Percentiles rank a stretch among this genome's conserved stretches.
phyloP scores from a whole-genome alignment of 352 stramenopile species.

The Aphanomyces euteiches region DNA sequence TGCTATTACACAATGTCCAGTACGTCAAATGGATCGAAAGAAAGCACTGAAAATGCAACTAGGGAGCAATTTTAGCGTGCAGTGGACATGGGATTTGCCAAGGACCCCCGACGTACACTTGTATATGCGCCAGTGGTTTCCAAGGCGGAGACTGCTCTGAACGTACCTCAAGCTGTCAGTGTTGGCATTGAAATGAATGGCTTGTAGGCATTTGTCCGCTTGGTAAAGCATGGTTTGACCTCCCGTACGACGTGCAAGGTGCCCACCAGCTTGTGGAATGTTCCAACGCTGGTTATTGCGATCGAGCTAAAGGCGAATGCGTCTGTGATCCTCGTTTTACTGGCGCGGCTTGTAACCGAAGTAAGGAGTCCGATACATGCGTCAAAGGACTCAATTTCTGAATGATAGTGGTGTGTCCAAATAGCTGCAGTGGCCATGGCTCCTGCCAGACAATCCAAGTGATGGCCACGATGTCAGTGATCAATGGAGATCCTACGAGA shows the following conservation, averaged over 20 bases:
- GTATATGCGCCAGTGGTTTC: constrained; percentile 74
- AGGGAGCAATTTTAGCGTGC: constrained; percentile 53
- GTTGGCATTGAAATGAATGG: background rate
- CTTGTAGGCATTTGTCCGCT: constrained; percentile 45
- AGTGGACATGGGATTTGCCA: constrained; percentile 69
- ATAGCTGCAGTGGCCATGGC: constrained; percentile 76
- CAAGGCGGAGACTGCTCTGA: constrained; percentile 68
- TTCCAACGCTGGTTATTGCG: constrained; percentile 65
- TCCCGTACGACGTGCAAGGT: constrained; percentile 43
- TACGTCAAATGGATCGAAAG: background rate
- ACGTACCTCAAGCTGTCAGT: constrained; percentile 25
- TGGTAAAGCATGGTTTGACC: constrained; percentile 67
- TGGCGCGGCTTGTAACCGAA: constrained; percentile 63
- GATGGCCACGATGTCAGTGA: constrained; percentile 46
- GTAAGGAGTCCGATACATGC: constrained; percentile 31
- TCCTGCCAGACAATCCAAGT: constrained; percentile 80
- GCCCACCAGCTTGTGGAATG: constrained; percentile 63
- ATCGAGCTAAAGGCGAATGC: constrained; percentile 67
- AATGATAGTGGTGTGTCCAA: constrained; percentile 49
- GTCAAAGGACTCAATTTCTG: background rate
- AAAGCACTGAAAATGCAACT: background rate
- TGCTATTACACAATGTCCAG: constrained; percentile 60
- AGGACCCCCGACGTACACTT: constrained; percentile 69
- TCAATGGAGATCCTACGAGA: constrained; percentile 55
- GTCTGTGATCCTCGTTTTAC: constrained; percentile 60